Evolutionary conservation across 768 basidiomycete species (phyloP), one percentile per base, ranked within the genome.

Genomic region (Mrakia gelida): DNA sequence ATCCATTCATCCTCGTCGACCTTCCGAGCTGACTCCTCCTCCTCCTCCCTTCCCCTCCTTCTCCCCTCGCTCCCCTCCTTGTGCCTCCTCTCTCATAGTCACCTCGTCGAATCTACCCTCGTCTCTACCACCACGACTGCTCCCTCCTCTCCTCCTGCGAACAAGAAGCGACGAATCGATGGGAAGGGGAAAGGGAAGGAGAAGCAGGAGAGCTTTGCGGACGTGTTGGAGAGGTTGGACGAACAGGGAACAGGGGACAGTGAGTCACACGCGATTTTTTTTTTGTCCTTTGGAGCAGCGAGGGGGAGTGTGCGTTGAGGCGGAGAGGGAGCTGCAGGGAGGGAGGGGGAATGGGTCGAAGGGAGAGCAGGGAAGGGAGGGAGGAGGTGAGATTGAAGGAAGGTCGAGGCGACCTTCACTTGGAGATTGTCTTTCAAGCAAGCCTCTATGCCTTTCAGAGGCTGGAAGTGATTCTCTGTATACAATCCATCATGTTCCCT

Each of bases 181-280:
- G 59, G 26, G 3, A 76, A 76, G 28, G 68, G 68, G 18, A 72
- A 72, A 62, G 54, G 68, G 18, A 67, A 62, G 41, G 76, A 34
- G 43, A 45, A 71, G 49, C 45, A 81, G 67, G 81, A 82, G 54
- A 83, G 81, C 71, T 84, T 83, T 77, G 79, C 81, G 5, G 81
- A 80, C 26, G 81, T 84, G 9, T 75, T 84, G 23, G 68, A 81
- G 71, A 81, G 82, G 67, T 78, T 84, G 5, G 84, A 83, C 68
- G 84, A 82, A 3, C 82, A 84, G 75, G 82, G 81, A 41, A 81
- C 82, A 65, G 82, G 80, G 15, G 81, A 82, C 77, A 80, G 81
- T 81, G 63, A 70, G 77, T 75, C 1, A 21, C 16, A 34, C n/a
- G 49, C 30, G 49, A 52, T 73, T 11, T 1, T 52, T 30, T 45